Conservation (phyloP, 768 basidiomycete species). For the Cystofilobasidium ferigula region DNA sequence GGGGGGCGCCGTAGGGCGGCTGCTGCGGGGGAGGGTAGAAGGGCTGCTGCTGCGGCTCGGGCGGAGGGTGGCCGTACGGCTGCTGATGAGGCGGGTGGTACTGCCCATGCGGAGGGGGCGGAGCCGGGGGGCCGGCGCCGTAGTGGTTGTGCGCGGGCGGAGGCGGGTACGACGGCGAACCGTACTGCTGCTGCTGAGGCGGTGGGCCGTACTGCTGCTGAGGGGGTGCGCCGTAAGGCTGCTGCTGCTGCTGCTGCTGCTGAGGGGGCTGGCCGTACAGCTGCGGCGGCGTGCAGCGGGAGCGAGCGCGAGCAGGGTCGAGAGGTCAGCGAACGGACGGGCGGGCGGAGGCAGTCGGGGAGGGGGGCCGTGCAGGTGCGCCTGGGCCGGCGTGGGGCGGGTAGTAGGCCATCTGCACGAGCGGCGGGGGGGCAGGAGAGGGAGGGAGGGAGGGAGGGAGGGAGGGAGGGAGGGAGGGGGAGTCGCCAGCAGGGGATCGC, state of each 20-base stretch:
- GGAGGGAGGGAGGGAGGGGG: no score
- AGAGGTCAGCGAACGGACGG: no score
- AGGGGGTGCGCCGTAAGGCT: slow-evolving; percentile 21
- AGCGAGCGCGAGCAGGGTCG: no score
- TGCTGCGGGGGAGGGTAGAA: not conserved
- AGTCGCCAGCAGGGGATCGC: no score
- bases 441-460: no score
- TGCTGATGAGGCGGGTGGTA: not conserved
- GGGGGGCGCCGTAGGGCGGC: not conserved
- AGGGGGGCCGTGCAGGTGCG: no score
- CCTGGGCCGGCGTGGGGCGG: no score
- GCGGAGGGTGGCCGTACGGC: not conserved
- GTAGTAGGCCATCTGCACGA: no score
- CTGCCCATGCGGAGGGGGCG: not conserved
- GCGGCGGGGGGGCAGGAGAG: no score
- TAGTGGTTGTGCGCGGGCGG: not conserved
- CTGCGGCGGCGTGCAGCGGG: no score
- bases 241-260: slow-evolving; percentile 18
- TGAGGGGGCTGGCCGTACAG: slow-evolving; percentile 5
- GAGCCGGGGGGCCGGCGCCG: not conserved
- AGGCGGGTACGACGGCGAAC: not conserved
- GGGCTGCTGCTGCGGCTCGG: not conserved
- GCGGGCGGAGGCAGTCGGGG: no score
- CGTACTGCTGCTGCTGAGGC: slow-evolving; percentile 1
- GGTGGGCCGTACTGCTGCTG: slow-evolving; percentile 17